Percentiles rank a stretch among this genome's conserved stretches.
Conservation (phyloP, 345 rosid species). For the Microthlaspi erraticum region DNA sequence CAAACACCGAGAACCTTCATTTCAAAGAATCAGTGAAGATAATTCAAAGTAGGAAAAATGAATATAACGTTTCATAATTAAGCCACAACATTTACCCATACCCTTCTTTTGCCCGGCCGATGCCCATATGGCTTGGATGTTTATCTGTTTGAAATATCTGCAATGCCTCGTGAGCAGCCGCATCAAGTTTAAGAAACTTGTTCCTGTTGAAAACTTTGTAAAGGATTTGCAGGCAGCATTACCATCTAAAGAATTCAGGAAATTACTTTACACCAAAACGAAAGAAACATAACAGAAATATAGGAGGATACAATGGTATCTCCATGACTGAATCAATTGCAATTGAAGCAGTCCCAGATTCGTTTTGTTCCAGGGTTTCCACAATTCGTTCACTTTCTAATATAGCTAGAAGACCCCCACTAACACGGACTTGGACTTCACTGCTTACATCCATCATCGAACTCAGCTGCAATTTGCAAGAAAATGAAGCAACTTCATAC, state of each 20-base stretch:
- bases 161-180: constrained; percentile 88
- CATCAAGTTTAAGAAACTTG: constrained; percentile 91
- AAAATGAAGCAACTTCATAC: constrained; percentile 6
- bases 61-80: constrained; percentile 14
- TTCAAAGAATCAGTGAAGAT: constrained; percentile 42
- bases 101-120: constrained; percentile 99
- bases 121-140: constrained; percentile 99
- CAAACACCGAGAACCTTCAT: constrained; percentile 95
- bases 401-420: constrained; percentile 96
- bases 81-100: constrained; percentile 47
- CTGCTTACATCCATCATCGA: constrained; percentile 97
- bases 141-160: constrained; percentile 94
- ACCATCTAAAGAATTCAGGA: constrained; percentile 19
- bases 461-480: constrained; percentile 63
- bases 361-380: constrained; percentile 80
- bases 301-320: constrained; percentile 77
- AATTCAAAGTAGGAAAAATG: constrained; percentile 33
- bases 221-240: constrained; percentile 50
- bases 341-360: constrained; percentile 77
- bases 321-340: constrained; percentile 76
- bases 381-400: constrained; percentile 92
- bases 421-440: constrained; percentile 87
- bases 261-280: constrained; percentile 9
- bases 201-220: constrained; percentile 55
- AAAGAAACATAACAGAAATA: constrained; percentile 26